phyloP scores from a whole-genome alignment of 2,329 filamentous ascomycete genomes.

The Cladosporium cucumerinum region DNA sequence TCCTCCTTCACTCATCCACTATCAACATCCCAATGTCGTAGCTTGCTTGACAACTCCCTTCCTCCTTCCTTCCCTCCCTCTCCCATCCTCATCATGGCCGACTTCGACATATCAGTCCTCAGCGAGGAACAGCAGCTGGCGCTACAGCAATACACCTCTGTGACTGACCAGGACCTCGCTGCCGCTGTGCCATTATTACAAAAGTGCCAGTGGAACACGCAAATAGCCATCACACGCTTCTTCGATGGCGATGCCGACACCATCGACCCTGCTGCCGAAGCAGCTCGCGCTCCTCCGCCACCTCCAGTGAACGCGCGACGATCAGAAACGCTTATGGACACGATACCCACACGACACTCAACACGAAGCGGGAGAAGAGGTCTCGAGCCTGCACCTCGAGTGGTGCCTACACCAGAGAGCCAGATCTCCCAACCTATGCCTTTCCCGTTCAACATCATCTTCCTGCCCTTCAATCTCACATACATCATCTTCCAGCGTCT shows the following conservation, averaged over 20 bases:
- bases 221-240: slow-evolving; percentile 96
- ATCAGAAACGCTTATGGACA: slow-evolving; percentile 66
- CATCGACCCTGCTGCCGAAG: slow-evolving; percentile 75
- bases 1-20: neutral
- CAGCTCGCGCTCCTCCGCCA: slow-evolving; percentile 60
- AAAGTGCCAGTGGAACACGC: slow-evolving; percentile 90
- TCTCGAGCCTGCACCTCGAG: slow-evolving; percentile 72
- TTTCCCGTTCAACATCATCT: slow-evolving; percentile 71
- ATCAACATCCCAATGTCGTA: neutral
- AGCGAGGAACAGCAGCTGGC: slow-evolving; percentile 75
- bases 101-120: slow-evolving; percentile 64
- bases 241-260: slow-evolving; percentile 94
- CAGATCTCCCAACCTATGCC: slow-evolving; percentile 67
- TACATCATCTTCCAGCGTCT: slow-evolving; percentile 68
- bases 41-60: neutral
- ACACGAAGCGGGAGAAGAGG: slow-evolving; percentile 23
- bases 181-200: slow-evolving; percentile 76
- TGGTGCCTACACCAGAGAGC: slow-evolving; percentile 70
- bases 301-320: slow-evolving; percentile 59
- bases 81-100: slow-evolving; percentile 38
- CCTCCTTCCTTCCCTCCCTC: neutral
- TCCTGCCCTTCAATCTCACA: slow-evolving; percentile 76
- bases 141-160: slow-evolving; percentile 80
- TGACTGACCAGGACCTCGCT: slow-evolving; percentile 77
- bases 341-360: slow-evolving; percentile 41